Conservation (phyloP, 176 grass and related monocot genomes). For the Zizania latifolia region DNA sequence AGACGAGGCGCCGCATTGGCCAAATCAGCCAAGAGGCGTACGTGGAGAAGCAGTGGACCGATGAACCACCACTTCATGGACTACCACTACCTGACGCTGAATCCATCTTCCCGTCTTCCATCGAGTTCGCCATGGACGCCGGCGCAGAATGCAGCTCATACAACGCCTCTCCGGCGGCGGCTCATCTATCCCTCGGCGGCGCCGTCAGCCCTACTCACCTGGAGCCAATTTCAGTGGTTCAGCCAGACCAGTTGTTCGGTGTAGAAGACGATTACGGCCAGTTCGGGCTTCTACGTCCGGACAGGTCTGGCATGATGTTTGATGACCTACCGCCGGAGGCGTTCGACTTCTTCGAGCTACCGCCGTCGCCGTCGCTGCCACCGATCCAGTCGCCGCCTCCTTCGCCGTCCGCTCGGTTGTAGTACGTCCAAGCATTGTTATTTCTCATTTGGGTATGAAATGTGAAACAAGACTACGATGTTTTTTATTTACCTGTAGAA, state of each 20-base stretch:
- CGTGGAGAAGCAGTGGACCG: neutral
- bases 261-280: constrained; percentile 1
- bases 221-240: neutral
- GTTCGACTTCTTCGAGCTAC: constrained; percentile 28
- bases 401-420: neutral
- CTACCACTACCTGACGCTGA: neutral
- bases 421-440: neutral
- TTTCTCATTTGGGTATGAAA: too few species aligned
- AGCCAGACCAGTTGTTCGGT: neutral
- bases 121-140: neutral
- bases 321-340: constrained; percentile 27
- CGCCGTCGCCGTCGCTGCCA: neutral
- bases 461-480: too few species aligned
- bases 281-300: neutral
- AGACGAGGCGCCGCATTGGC: neutral
- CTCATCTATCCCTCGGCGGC: neutral
- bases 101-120: neutral
- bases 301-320: neutral
- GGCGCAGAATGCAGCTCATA: neutral
- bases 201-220: neutral
- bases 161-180: neutral
- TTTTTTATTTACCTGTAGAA: too few species aligned
- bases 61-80: neutral
- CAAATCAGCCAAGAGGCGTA: constrained; percentile 1
- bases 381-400: neutral